phyloP scores from a whole-genome alignment of 1,139 yeast genomes.

The Geotrichum siamense region DNA sequence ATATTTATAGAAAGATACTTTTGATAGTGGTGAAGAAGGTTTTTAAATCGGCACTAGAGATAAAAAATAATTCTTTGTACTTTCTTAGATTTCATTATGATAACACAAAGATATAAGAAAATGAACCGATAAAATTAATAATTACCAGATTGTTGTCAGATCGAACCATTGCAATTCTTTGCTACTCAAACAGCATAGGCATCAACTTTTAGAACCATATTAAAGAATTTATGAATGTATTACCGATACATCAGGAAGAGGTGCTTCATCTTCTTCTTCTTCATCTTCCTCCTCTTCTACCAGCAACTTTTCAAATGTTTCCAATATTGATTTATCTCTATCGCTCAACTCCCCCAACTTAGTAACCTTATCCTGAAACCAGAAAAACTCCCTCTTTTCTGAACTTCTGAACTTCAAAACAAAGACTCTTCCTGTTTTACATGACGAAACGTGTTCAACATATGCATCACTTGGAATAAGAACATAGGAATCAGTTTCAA shows the following conservation, averaged over 20 bases:
- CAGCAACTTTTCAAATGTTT: conserved; percentile 6
- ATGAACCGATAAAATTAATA: no score
- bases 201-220: no score
- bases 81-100: no score
- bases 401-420: conserved; percentile 76
- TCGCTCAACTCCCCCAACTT: conserved; percentile 48
- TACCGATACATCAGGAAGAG: conserved; percentile 7
- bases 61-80: no score
- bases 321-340: conserved; percentile 42
- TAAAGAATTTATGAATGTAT: background rate
- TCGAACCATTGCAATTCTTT: no score
- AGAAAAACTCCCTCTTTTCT: conserved; percentile 76
- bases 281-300: conserved; percentile 11
- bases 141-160: no score
- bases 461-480: conserved; percentile 91
- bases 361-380: conserved; percentile 81
- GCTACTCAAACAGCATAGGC: no score
- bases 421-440: conserved; percentile 78
- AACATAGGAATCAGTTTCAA: conserved; percentile 53
- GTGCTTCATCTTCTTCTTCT: conserved; percentile 15
- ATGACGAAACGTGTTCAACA: conserved; percentile 66
- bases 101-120: no score
- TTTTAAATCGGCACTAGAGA: no score
- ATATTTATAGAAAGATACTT: no score
- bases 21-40: no score